Evolutionary conservation across 345 rosid genomes (phyloP), one percentile per base, ranked within the genome.

Genomic region (Pistacia vera): DNA sequence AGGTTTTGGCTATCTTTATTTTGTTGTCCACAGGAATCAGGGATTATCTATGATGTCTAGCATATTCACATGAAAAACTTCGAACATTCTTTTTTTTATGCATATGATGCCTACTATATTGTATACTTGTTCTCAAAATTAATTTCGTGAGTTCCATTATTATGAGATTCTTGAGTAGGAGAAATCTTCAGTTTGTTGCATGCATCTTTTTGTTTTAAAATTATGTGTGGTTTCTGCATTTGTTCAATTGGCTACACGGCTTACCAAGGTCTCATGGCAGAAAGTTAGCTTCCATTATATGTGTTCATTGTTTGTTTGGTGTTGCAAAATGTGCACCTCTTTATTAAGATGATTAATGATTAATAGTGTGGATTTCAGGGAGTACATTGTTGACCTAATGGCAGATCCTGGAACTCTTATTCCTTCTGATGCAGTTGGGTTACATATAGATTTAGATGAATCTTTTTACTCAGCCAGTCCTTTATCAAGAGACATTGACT

Each of bases 341-440:
- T 68, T 70, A 70, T 75, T 48, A 69, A 72, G 61, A 71, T 74
- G 66, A 73, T 78, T 65, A 59, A 73, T 70, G 72, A 77, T 76
- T 58, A 49, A 48, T 80, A 41, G 78, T 79, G 67, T 83, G 80
- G 77, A 79, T 83, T 89, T 81, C 93, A 95, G 98, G 95, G 98
- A 95, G 90, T 91, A 92, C 87, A 95, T 95, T 64, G 90, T 95
- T 79, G 98, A 95, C 79, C 91, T 95, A 62, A 95, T 91, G 95
- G 97, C 97, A 74, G 98, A 88, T 87, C 98, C 97, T 38, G 98
- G 97, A 66, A 89, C 94, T 57, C 97, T 95, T 81, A 92, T 95
- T 85, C 97, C 98, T 66, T 84, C 97, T 78, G 97, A 95, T 84
- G 85, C 84, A 18, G 91, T 88, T 66, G 92, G 91, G 71, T 88